Conservation (phyloP, 2,329 filamentous ascomycete species). For the Fusarium hostae region DNA sequence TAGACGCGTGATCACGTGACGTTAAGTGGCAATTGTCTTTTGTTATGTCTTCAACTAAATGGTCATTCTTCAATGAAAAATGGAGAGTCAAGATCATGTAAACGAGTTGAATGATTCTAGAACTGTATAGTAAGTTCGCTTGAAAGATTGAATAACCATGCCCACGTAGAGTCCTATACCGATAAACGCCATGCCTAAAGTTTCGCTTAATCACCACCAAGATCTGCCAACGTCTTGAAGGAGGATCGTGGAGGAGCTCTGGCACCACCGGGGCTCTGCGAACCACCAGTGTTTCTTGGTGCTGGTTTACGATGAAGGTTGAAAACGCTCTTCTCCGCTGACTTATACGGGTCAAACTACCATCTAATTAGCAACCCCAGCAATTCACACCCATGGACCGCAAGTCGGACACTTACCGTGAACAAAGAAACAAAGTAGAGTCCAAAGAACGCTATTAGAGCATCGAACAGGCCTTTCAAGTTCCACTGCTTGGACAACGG, state of each 20-base stretch:
- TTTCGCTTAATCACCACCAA: constrained; percentile 50
- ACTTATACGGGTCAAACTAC: constrained; percentile 70
- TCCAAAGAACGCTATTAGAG: constrained; percentile 66
- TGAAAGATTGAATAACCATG: neutral
- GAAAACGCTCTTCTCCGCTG: constrained; percentile 69
- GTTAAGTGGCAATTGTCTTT: constrained; percentile 7
- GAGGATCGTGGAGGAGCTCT: constrained; percentile 49
- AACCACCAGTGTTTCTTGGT: constrained; percentile 43
- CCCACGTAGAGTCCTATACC: constrained; percentile 2
- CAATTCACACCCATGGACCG: neutral
- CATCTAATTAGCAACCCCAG: constrained; percentile 39
- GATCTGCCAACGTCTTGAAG: constrained; percentile 66
- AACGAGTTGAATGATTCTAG: neutral
- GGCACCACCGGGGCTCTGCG: constrained; percentile 37
- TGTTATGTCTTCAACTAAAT: neutral
- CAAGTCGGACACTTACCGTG: constrained; percentile 57
- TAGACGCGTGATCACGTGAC: constrained; percentile 47
- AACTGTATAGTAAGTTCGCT: neutral
- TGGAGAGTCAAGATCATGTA: neutral
- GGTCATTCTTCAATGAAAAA: neutral
- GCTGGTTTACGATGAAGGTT: constrained; percentile 58
- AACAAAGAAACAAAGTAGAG: constrained; percentile 72
- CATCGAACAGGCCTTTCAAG: constrained; percentile 59
- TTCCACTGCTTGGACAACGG: constrained; percentile 41
- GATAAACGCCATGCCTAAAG: constrained; percentile 1